Percentiles rank a stretch among this genome's conserved stretches.
Conservation (phyloP, 2,329 filamentous ascomycete species). For the Chaetomiaceae sp. region DNA sequence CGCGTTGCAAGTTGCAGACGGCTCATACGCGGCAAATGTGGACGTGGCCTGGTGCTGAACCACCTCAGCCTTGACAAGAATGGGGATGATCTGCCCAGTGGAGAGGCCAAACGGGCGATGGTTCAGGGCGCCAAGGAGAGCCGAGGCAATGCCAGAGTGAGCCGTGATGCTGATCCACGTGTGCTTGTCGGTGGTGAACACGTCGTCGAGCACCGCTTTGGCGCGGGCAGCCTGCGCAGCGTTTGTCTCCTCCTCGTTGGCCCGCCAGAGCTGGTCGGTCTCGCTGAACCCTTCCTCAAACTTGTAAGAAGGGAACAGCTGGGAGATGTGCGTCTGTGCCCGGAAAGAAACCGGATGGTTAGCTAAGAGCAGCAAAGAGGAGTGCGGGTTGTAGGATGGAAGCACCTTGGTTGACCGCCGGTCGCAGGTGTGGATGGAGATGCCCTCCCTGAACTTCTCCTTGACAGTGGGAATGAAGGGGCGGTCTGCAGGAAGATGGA, state of each 20-base stretch:
- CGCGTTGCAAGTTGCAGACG: neutral
- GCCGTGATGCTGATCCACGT: slow-evolving; percentile 2
- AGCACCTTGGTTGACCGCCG: neutral
- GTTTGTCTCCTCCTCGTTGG: neutral
- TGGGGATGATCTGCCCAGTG: slow-evolving; percentile 1
- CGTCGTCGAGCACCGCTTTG: slow-evolving; percentile 2
- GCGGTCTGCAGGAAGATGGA: neutral
- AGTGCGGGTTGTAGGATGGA: neutral
- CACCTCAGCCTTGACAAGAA: slow-evolving; percentile 2
- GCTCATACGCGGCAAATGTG: neutral
- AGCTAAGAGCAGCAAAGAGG: neutral
- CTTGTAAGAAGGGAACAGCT: neutral
- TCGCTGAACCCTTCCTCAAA: slow-evolving; percentile 1
- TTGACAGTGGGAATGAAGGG: neutral
- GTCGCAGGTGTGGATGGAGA: slow-evolving; percentile 1
- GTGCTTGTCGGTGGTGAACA: neutral
- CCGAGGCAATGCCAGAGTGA: neutral
- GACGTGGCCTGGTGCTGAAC: neutral
- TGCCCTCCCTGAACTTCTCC: neutral
- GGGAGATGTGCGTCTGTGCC: neutral
- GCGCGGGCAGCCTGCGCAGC: neutral
- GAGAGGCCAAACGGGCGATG: neutral
- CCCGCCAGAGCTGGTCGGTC: neutral
- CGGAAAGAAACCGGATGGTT: neutral
- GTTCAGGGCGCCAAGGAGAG: neutral